Percentiles rank a stretch among this genome's conserved stretches.
Evolutionary conservation across 2,329 filamentous ascomycete genomes (phyloP).

Genomic region (Bipolaris oryzae): DNA sequence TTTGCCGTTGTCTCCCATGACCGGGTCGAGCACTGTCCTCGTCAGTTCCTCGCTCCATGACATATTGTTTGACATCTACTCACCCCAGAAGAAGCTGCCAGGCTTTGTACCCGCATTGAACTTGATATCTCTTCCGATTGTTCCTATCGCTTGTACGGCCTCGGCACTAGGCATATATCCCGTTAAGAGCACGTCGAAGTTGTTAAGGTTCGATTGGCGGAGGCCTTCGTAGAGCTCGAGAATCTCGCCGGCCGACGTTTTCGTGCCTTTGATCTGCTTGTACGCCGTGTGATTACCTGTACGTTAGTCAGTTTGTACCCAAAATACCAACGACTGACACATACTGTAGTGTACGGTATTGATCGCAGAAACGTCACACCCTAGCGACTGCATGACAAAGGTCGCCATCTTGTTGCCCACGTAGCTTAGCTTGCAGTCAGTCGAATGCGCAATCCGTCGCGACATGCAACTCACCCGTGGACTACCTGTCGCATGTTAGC

Average conservation of each 20-base stretch:
- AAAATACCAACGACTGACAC: not conserved
- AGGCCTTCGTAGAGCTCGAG: conserved; percentile 83
- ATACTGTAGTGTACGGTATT: conserved; percentile 98
- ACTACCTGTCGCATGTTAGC: conserved; percentile 63
- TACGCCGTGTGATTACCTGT: conserved; percentile 96
- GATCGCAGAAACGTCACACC: conserved; percentile 90
- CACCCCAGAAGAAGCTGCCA: conserved; percentile 87
- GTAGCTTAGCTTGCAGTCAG: conserved; percentile 65
- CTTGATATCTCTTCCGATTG: conserved; percentile 81
- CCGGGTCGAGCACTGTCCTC: conserved; percentile 79
- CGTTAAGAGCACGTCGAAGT: conserved; percentile 93
- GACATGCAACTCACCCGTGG: conserved; percentile 66
- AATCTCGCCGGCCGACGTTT: conserved; percentile 81
- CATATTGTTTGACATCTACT: conserved; percentile 20
- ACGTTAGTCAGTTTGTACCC: conserved; percentile 6
- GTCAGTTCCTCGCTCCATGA: conserved; percentile 20
- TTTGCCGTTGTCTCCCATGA: conserved; percentile 95
- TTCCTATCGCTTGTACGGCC: conserved; percentile 81
- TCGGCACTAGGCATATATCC: conserved; percentile 92
- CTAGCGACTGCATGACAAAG: conserved; percentile 90
- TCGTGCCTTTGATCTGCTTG: conserved; percentile 82
- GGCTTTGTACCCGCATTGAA: conserved; percentile 65
- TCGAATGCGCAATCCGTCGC: conserved; percentile 2
- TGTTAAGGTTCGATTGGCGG: conserved; percentile 79
- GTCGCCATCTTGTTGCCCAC: conserved; percentile 98